Evolutionary conservation across 495 filamentous ascomycete genomes (phyloP).

Genomic region (Aspergillus olivimuriae): DNA sequence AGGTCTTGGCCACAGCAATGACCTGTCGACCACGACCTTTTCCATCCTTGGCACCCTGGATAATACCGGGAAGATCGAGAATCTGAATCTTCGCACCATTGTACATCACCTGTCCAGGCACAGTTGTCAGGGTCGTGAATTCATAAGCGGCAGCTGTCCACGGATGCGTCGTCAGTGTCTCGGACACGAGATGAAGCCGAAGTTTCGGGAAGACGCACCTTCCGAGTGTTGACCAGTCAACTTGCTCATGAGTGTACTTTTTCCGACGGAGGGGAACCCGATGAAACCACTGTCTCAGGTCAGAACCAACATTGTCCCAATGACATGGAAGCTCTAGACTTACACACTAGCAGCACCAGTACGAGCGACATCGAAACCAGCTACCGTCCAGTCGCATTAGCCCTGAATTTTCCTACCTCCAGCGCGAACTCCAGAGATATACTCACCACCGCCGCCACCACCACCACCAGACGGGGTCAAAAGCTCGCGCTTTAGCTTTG

Average conservation of each 20-base stretch:
- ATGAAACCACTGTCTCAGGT: constrained; percentile 43
- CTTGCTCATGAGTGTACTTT: constrained; percentile 92
- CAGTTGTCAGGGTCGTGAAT: constrained; percentile 96
- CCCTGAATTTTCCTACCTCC: no score
- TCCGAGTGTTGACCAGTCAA: constrained; percentile 96
- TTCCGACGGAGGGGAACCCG: constrained; percentile 94
- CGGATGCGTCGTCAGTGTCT: constrained; percentile 14
- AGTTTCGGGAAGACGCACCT: constrained; percentile 33
- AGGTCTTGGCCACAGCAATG: constrained; percentile 97
- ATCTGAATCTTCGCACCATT: constrained; percentile 98
- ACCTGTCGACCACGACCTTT: constrained; percentile 98
- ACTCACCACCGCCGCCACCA: constrained; percentile 71
- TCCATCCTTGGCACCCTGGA: constrained; percentile 96
- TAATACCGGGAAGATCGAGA: constrained; percentile 97
- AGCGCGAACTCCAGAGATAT: no score
- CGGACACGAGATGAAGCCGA: background rate
- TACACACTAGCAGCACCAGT: constrained; percentile 95
- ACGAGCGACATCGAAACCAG: constrained; percentile 95
- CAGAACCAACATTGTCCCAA: no score
- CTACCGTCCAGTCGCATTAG: constrained; percentile 35
- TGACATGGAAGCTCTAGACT: constrained; percentile 34
- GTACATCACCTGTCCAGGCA: constrained; percentile 92
- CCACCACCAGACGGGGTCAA: constrained; percentile 78
- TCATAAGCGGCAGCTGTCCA: constrained; percentile 84
- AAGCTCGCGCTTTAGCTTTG: constrained; percentile 93